Base-by-base conservation (phyloP, 805 yeast species). In the Pichia eremophila region DNA sequence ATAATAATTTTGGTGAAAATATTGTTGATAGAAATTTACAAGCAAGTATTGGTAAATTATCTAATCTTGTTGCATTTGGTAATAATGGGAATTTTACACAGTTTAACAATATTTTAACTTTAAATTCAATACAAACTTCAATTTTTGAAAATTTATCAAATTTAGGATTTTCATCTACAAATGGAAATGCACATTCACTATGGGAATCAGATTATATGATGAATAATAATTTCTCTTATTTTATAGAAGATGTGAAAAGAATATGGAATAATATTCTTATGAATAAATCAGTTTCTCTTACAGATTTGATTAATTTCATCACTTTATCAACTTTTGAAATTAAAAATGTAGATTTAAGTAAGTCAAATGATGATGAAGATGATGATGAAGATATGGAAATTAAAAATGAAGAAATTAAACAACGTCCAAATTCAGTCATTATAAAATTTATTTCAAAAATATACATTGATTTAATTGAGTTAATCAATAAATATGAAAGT, bases 21-120 rank as follows among this genome's bases (percentile, higher is more conserved):
- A 72, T 40, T 63, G 63, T 12, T 74, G 73, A 15, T 53, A 75
- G 74, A 55, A 78, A 74, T 54, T 56, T 83, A 22, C 79, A 79
- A 53, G 70, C 81, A 50, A 83, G 87, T 48, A 63, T 88, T 44
- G 90, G 95, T 2, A 88, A 88, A 61, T 63, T 89, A 22, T 66
- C 86, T 2, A 69, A 77, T 1, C 57, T 85, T 18, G 43, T 42
- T 19, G n/a, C 28, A 41, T 12, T 6, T 3, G n/a, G 14, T 11
- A n/a, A n/a, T 8, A 43, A 8, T 11, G 18, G 9, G 14, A 17
- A 11, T 10, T 11, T 43, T 39, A 15, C 17, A 8, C 5, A 14
- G 12, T 47, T 18, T 18, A 40, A 40, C n/a, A 19, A 45, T 11
- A 40, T 29, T 6, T 41, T 47, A 19, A n/a, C 18, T 2, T 14